Conservation (phyloP, 129 eudicot genomes). For the Deinandra increscens region DNA sequence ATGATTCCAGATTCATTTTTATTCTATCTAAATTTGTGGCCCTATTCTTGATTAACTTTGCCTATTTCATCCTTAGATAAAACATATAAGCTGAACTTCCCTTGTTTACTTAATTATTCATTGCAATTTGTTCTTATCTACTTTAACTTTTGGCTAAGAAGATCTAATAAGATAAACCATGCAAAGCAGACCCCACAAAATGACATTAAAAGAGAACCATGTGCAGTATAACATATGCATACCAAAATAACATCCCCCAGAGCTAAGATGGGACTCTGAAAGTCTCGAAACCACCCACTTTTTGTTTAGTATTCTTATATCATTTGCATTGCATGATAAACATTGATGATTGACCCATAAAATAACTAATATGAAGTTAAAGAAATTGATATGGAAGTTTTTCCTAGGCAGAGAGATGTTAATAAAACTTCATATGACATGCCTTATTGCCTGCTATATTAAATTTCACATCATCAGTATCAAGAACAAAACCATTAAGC, state of each 20-base stretch:
- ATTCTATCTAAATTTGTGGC: background rate
- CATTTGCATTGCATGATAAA: background rate
- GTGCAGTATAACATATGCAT: background rate
- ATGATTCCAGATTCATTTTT: background rate
- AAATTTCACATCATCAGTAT: constrained; percentile 3
- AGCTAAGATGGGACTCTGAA: background rate
- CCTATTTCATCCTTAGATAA: background rate
- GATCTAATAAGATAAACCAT: constrained; percentile 6
- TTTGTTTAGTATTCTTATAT: constrained; percentile 3
- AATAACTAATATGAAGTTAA: background rate
- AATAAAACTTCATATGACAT: constrained; percentile 1
- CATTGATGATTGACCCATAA: background rate
- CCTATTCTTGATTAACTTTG: background rate
- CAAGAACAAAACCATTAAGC: background rate
- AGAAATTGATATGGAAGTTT: background rate
- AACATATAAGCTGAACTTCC: background rate
- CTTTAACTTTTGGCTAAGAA: constrained; percentile 5
- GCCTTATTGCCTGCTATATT: constrained; percentile 12
- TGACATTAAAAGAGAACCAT: background rate
- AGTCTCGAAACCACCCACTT: background rate
- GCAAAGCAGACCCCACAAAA: constrained; percentile 1
- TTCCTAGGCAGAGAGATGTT: background rate
- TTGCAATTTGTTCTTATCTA: background rate
- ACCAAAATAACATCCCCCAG: background rate
- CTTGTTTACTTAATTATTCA: background rate